These are phyloP conservation scores for Metschnikowia drakensbergensis DNA, from an alignment of 805 yeast genomes.

Conservation along the genomic window DNA sequence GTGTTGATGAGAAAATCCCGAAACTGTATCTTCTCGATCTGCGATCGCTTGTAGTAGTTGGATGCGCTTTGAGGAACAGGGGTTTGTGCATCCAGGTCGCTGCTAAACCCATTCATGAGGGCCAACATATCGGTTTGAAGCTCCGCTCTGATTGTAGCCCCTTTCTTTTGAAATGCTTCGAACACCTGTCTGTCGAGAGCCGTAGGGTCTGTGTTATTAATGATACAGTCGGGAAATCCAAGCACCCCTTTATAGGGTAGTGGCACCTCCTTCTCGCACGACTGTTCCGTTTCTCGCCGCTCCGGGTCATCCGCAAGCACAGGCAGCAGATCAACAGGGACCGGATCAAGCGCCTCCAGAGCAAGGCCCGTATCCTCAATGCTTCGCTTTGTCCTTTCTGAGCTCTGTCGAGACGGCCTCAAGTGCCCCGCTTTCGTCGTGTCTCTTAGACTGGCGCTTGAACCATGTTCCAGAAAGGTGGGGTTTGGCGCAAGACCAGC, in stretches of 20 bases:
- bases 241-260: constrained; percentile 68
- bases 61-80: constrained; percentile 16
- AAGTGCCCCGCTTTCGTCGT: not conserved
- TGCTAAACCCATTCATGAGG: constrained; percentile 8
- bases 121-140: constrained; percentile 9
- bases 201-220: constrained; percentile 59
- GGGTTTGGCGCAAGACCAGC: not conserved
- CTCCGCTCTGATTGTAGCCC: constrained; percentile 27
- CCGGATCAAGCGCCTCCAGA: not conserved
- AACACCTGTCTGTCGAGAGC: constrained; percentile 48
- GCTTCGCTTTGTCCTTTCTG: not conserved
- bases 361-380: not conserved
- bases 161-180: constrained; percentile 17
- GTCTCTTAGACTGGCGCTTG: not conserved
- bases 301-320: not conserved
- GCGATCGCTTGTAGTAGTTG: constrained; percentile 29
- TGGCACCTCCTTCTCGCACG: not conserved
- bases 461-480: not conserved
- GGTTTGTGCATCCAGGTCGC: constrained; percentile 14
- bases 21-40: constrained; percentile 63
- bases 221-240: constrained; percentile 53
- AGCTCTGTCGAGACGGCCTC: not conserved
- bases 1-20: constrained; percentile 75
- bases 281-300: not conserved
- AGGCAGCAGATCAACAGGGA: not conserved